Base-by-base conservation (phyloP, 2,329 filamentous ascomycete genomes). In the Hypoxylon rubiginosum region DNA sequence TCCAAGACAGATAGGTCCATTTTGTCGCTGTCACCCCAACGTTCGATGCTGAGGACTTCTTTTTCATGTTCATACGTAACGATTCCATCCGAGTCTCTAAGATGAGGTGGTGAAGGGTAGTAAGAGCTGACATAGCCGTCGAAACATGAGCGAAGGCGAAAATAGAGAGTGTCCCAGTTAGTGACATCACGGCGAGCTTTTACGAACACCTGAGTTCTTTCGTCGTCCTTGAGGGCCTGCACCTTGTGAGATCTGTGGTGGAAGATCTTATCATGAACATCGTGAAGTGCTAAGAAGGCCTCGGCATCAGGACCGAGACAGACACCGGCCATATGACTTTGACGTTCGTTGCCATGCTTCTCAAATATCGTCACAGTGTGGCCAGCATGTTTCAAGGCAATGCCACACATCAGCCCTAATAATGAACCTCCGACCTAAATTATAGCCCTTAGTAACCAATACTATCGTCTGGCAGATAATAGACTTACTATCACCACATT, bases 331-430 rank as follows among this genome's bases (percentile, higher is more conserved):
- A 63, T 63, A 30, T 69, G 64, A 32, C 67, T 69, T 30, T 67
- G 45, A 1, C 67, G 58, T 8, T 54, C 58, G 48, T 67, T 56
- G 8, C 39, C 61, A 15, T 61, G 46, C 26, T 51, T 15, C 51
- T 69, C 67, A 9, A 67, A 6, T 4, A 69, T 65, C 4, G 19
- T 13, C 2, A 69, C 58, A 1, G 21, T 17, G 26, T 64, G 58
- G 9, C 67, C 67, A 4, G 57, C 51, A 13, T 69, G 36, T 10
- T 63, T 67, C 21, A 69, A 32, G 15, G 61, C 60, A 21, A 69
- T 62, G 0, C 67, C 67, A 21, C 67, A 69, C 67, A 69, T 69
- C 5, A 69, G 51, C 4, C 67, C 67, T 2, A 64, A 48, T 1
- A 69, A 15, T 2, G 67, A 69, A 17, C 67, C 67, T 9, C 67